Percentiles rank a stretch among this genome's conserved stretches.
phyloP scores from a whole-genome alignment of 2,329 filamentous ascomycete genomes.

The Colletotrichum melonis region DNA sequence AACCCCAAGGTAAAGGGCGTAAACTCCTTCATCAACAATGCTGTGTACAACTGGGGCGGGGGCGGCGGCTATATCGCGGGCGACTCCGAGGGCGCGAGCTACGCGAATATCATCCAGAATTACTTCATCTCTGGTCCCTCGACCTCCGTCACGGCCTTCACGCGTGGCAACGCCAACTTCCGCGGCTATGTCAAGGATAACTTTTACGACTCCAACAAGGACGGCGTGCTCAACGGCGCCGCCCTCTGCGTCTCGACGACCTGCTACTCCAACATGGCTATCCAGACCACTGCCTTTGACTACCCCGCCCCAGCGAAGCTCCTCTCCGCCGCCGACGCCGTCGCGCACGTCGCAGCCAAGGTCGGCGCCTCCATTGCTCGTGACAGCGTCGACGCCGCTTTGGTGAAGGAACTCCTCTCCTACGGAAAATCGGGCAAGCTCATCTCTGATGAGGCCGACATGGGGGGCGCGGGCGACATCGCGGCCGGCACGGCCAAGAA shows the following conservation, averaged over 20 bases:
- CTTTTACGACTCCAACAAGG: conserved; percentile 61
- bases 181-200: conserved; percentile 64
- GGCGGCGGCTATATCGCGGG: conserved; percentile 67
- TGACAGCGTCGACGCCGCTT: conserved; percentile 55
- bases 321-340: conserved; percentile 51
- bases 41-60: conserved; percentile 67
- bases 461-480: conserved; percentile 53
- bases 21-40: conserved; percentile 64
- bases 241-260: conserved; percentile 53
- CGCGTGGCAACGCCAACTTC: conserved; percentile 65
- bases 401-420: conserved; percentile 56
- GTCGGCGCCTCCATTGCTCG: conserved; percentile 57
- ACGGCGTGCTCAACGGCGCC: conserved; percentile 61
- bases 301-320: conserved; percentile 55
- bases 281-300: conserved; percentile 51
- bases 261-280: conserved; percentile 60
- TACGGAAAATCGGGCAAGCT: conserved; percentile 57
- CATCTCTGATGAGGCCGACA: conserved; percentile 57
- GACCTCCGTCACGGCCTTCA: conserved; percentile 62
- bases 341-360: conserved; percentile 51
- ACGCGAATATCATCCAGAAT: conserved; percentile 65
- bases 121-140: conserved; percentile 67
- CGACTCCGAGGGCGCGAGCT: conserved; percentile 57
- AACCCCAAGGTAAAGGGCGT: conserved; percentile 68
- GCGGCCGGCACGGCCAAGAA: conserved; percentile 49